A percentile compares a stretch with the other conserved stretches of the same genome.
Evolutionary conservation across 129 eudicot species (phyloP).

Genomic region (Rutidosis leptorrhynchoides): DNA sequence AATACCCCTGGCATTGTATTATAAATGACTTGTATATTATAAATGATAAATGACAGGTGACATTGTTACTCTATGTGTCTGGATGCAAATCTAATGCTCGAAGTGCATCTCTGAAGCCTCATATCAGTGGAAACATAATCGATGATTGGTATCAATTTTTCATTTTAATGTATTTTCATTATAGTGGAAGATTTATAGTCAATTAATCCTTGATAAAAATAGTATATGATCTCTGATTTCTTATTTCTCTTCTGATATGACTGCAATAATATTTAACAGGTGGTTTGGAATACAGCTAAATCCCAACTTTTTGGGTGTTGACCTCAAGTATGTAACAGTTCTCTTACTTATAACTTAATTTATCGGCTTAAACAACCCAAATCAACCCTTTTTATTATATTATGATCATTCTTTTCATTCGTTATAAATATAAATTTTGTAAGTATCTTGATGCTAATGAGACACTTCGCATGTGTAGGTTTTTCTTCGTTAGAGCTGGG

Average conservation of each 20-base stretch:
- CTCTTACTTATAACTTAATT: not conserved
- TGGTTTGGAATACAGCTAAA: conserved; percentile 98
- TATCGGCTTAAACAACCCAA: not conserved
- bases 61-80: conserved; percentile 59
- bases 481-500: conserved; percentile 98
- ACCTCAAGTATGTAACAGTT: conserved; percentile 79
- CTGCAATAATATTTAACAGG: conserved; percentile 40
- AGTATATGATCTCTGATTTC: conserved; percentile 9
- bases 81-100: conserved; percentile 52
- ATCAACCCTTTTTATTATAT: conserved; percentile 2
- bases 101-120: conserved; percentile 85
- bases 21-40: too few species aligned
- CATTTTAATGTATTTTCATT: not conserved
- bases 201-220: not conserved
- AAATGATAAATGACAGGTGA: conserved; percentile 51
- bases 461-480: conserved; percentile 46
- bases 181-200: conserved; percentile 5
- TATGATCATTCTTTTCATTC: not conserved
- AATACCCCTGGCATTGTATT: conserved; percentile 4
- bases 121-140: conserved; percentile 63
- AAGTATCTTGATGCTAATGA: conserved; percentile 1
- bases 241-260: conserved; percentile 6
- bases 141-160: conserved; percentile 65
- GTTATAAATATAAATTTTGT: not conserved
- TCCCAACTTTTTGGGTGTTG: conserved; percentile 90